phyloP scores from a whole-genome alignment of 768 basidiomycete species.

The Amanita pseudoporphyria region DNA sequence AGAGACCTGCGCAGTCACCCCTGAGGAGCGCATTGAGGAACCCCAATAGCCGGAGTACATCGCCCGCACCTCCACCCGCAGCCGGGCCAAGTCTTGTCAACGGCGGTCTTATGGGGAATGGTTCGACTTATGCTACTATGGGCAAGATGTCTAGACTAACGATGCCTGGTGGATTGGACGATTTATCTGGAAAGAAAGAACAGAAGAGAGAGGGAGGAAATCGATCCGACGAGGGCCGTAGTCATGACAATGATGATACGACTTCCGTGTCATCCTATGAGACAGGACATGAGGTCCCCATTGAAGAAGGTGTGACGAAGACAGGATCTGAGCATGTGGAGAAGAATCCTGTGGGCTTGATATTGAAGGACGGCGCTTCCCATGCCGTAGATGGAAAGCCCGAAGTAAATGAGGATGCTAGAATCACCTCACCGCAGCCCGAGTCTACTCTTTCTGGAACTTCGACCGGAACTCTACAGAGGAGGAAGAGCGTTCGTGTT shows the following conservation, averaged over 20 bases:
- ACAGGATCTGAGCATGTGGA: constrained; percentile 2
- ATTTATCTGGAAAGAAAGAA: constrained; percentile 12
- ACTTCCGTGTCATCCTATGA: constrained; percentile 56
- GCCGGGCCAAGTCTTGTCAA: background rate
- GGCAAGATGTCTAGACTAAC: background rate
- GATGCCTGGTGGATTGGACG: background rate
- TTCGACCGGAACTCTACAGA: constrained; percentile 15
- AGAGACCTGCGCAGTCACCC: constrained; percentile 33
- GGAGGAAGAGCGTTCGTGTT: constrained; percentile 69
- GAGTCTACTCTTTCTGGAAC: constrained; percentile 11
- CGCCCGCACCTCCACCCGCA: constrained; percentile 24
- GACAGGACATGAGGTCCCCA: constrained; percentile 49
- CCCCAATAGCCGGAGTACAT: constrained; percentile 35
- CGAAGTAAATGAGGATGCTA: background rate
- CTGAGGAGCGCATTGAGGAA: constrained; percentile 56
- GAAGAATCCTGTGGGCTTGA: too few relatives aligned
- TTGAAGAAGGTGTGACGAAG: constrained; percentile 24
- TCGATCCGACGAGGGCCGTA: constrained; percentile 4
- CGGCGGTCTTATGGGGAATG: background rate
- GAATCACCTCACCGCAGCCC: background rate
- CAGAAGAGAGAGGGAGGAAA: constrained; percentile 7
- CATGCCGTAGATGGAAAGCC: constrained; percentile 4
- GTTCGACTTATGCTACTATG: background rate
- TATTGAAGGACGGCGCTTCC: constrained; percentile 1
- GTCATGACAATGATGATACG: constrained; percentile 22